phyloP scores from a whole-genome alignment of 192 early-diverging fungal species.

The Linnemannia hyalina region DNA sequence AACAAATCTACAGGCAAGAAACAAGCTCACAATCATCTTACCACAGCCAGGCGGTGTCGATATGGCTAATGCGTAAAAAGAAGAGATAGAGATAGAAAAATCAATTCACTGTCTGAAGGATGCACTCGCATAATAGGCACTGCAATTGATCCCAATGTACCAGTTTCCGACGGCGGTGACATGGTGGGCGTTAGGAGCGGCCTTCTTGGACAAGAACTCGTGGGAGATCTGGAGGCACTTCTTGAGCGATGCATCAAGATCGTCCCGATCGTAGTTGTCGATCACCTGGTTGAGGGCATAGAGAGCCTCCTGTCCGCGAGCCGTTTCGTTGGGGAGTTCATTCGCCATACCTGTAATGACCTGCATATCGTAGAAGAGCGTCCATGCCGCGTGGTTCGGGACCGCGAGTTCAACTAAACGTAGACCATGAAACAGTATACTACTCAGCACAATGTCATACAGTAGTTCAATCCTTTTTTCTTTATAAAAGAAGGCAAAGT shows the following conservation, averaged over 20 bases:
- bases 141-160: background rate
- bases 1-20: no score
- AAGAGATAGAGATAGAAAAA: background rate
- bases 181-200: slow-evolving; percentile 74
- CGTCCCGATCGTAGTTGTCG: slow-evolving; percentile 69
- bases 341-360: slow-evolving; percentile 80
- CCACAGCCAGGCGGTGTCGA: slow-evolving; percentile 93
- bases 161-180: slow-evolving; percentile 95
- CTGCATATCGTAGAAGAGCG: slow-evolving; percentile 82
- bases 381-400: slow-evolving; percentile 76
- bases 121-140: no score
- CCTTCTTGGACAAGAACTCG: slow-evolving; percentile 77
- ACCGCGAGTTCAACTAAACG: slow-evolving; percentile 77
- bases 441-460: background rate
- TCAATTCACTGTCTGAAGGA: no score
- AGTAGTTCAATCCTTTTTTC: slow-evolving; percentile 3
- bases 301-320: slow-evolving; percentile 85
- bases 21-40: slow-evolving; percentile 18
- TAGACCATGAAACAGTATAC: background rate
- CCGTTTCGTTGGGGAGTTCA: slow-evolving; percentile 75
- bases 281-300: slow-evolving; percentile 84
- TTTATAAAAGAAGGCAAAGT: background rate
- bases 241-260: slow-evolving; percentile 28
- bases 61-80: slow-evolving; percentile 19
- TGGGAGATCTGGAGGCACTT: slow-evolving; percentile 64